These are phyloP conservation scores for Sclerotinia trifoliorum DNA, from an alignment of 2,329 filamentous ascomycete genomes.

Conservation along the genomic window DNA sequence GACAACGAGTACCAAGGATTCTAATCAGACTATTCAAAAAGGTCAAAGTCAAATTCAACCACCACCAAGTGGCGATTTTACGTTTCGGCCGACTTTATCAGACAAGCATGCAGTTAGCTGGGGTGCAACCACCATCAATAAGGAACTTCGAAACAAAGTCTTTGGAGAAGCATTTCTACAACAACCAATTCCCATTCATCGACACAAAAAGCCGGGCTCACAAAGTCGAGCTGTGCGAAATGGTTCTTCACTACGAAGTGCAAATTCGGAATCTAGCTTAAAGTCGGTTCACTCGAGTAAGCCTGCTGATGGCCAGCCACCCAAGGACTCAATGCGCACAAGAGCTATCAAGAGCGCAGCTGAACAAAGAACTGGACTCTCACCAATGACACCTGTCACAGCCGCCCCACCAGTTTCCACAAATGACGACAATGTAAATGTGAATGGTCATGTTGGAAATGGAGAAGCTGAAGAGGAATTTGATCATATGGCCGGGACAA, in stretches of 20 bases:
- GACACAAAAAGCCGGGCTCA: slow-evolving; percentile 64
- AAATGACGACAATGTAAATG: background rate
- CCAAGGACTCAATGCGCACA: slow-evolving; percentile 44
- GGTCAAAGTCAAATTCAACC: slow-evolving; percentile 29
- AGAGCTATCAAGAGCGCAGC: slow-evolving; percentile 37
- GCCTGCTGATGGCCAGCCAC: slow-evolving; percentile 40
- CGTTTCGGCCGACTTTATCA: slow-evolving; percentile 48
- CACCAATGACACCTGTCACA: slow-evolving; percentile 24
- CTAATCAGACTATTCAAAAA: slow-evolving; percentile 40
- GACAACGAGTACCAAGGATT: slow-evolving; percentile 32
- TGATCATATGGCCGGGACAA: slow-evolving; percentile 55
- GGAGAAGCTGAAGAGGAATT: slow-evolving; percentile 40
- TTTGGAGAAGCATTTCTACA: slow-evolving; percentile 89
- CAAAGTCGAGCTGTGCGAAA: slow-evolving; percentile 63
- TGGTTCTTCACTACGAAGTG: slow-evolving; percentile 41
- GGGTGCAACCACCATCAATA: slow-evolving; percentile 71
- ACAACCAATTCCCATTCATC: slow-evolving; percentile 76
- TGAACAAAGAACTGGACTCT: slow-evolving; percentile 28
- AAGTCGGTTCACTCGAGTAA: slow-evolving; percentile 31
- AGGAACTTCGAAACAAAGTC: slow-evolving; percentile 66
- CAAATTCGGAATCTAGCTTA: slow-evolving; percentile 40
- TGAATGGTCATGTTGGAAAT: slow-evolving; percentile 24
- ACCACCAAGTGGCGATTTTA: slow-evolving; percentile 26
- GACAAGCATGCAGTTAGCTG: slow-evolving; percentile 57
- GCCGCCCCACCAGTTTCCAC: slow-evolving; percentile 20